These are phyloP conservation scores for Shiraia sp. DNA, from an alignment of 2,329 filamentous ascomycete genomes.

Conservation along the genomic window DNA sequence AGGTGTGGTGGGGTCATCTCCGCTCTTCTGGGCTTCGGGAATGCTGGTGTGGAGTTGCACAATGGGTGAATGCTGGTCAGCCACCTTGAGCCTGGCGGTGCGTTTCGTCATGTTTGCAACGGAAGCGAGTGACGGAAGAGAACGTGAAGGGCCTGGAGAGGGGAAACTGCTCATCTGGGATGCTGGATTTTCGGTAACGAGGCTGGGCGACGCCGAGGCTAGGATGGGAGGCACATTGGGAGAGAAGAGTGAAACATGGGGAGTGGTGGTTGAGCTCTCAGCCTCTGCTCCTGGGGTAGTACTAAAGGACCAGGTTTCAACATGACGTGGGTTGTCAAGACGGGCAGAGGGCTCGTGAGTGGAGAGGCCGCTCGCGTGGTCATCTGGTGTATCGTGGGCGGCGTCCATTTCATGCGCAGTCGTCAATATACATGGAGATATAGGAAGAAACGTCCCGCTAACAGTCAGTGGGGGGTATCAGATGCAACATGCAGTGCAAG, in stretches of 20 bases:
- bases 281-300: slow-evolving; percentile 12
- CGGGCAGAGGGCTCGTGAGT: slow-evolving; percentile 12
- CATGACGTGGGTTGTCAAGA: slow-evolving; percentile 6
- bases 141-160: slow-evolving; percentile 31
- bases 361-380: slow-evolving; percentile 12
- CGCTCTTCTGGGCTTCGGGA: slow-evolving; percentile 52
- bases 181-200: slow-evolving; percentile 7
- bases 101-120: slow-evolving; percentile 32
- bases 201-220: slow-evolving; percentile 16
- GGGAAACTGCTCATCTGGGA: slow-evolving; percentile 15
- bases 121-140: slow-evolving; percentile 31
- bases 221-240: slow-evolving; percentile 20
- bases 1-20: slow-evolving; percentile 52
- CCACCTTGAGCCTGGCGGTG: slow-evolving; percentile 29
- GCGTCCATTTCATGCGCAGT: slow-evolving; percentile 17
- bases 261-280: slow-evolving; percentile 14
- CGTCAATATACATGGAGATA: slow-evolving; percentile 1
- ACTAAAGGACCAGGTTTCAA: slow-evolving; percentile 17
- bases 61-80: slow-evolving; percentile 32
- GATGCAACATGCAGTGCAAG: background rate
- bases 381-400: slow-evolving; percentile 16
- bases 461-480: slow-evolving; percentile 5
- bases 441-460: background rate
- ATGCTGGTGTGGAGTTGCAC: slow-evolving; percentile 41
- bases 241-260: slow-evolving; percentile 35